Base-by-base conservation (phyloP, 768 basidiomycete species). In the Lentinula guzmanii region DNA sequence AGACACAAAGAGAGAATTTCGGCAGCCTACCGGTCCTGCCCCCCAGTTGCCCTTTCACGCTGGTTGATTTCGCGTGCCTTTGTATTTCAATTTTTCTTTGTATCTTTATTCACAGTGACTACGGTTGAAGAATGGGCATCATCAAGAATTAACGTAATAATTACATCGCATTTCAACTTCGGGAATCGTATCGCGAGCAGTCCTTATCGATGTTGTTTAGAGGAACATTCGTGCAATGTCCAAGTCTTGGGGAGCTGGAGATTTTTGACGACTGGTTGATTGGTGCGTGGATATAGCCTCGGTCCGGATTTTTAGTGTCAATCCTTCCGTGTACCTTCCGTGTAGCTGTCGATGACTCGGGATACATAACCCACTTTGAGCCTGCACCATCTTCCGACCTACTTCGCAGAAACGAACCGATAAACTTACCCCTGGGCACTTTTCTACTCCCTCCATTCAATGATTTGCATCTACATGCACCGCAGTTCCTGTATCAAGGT, bases 401-500 rank as follows among this genome's bases (percentile, higher is more conserved):
- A 16, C 62, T 81, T 24, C 51, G 67, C 35, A 62, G 65, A 8
- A 51, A 66, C 18, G 63, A 63, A 13, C 52, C 62, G 24, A 68
- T 67, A 1, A 52, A 64, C 5, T 68, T 89, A 11, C 82, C 82
- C 2, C 34, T 59, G 8, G 85, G 86, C n/a, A 79, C 75, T 57
- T 91, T 94, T 68, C 61, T 94, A 45, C 64, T 90, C n/a, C 91
- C 93, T 1, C 83, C 86, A 0, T 95, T 93, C 71, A 85, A 82
- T 61, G 93, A 95, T 70, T 77, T 92, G 4, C 93, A 95, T 68
- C 79, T 94, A 0, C 93, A 95, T 69, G 92, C 93, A 0, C 91
- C 93, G 1, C 94, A 95, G 69, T 94, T 90, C 69, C 77, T 94
- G 37, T 95, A 93, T 62, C 88, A 92, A 60, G 94, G 94, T 2